Percentiles rank a stretch among this genome's conserved stretches.
phyloP scores from a whole-genome alignment of 2,329 filamentous ascomycete species.

The Diaporthe vaccinii region DNA sequence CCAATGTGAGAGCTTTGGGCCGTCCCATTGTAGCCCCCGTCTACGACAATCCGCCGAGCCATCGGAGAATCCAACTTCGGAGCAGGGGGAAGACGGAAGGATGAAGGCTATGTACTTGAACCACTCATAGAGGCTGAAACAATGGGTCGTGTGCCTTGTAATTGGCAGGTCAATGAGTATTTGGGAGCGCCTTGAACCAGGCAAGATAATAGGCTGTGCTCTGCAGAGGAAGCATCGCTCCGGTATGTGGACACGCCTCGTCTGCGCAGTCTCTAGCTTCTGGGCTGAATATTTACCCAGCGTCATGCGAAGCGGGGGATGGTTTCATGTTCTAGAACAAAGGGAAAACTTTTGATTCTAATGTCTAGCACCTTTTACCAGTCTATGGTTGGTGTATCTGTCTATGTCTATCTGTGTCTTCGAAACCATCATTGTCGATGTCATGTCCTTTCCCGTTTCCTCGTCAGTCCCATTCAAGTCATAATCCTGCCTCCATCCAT shows the following conservation, averaged over 20 bases:
- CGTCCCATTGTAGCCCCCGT: too few relatives aligned
- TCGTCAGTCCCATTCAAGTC: not conserved
- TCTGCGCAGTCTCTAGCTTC: too few relatives aligned
- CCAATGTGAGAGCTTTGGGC: not conserved
- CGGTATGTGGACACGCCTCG: not conserved
- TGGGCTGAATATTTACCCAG: not conserved
- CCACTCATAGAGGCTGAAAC: not conserved
- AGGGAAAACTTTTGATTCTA: constrained; percentile 16
- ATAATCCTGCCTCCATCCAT: not conserved
- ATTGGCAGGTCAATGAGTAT: not conserved
- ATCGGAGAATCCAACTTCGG: not conserved
- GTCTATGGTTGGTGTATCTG: constrained; percentile 15
- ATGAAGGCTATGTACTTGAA: not conserved
- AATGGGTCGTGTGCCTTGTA: too few relatives aligned
- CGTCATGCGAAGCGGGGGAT: not conserved
- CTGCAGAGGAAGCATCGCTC: too few relatives aligned
- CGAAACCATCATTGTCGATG: not conserved
- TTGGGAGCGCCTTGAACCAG: not conserved
- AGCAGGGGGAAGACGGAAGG: not conserved
- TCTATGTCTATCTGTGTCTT: not conserved
- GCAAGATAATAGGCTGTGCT: not conserved
- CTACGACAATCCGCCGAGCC: not conserved
- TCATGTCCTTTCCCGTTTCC: not conserved
- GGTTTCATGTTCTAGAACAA: not conserved
- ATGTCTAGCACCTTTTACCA: constrained; percentile 15